These are phyloP conservation scores for Blakeslea trispora DNA, from an alignment of 371 early-diverging fungal species.

Conservation along the genomic window DNA sequence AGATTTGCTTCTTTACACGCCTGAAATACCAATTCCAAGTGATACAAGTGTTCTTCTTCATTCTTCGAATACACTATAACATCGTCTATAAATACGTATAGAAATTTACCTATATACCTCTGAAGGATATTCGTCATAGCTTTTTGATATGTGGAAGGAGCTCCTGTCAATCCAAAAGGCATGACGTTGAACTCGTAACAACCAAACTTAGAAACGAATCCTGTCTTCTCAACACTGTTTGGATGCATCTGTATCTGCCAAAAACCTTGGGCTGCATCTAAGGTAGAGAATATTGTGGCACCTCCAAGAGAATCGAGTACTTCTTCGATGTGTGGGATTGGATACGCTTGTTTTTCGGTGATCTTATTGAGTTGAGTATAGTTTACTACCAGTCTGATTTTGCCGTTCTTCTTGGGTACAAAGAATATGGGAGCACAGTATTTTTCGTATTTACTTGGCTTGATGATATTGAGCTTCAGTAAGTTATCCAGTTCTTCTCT, in stretches of 20 bases:
- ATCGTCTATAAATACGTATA: conserved; percentile 51
- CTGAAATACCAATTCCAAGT: conserved; percentile 35
- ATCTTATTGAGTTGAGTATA: conserved; percentile 37
- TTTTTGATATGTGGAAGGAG: conserved; percentile 47
- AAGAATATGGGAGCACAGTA: conserved; percentile 43
- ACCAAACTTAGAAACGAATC: conserved; percentile 49
- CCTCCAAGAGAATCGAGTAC: conserved; percentile 30
- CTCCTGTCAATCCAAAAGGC: conserved; percentile 54
- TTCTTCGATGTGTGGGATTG: conserved; percentile 46
- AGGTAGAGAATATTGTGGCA: background rate
- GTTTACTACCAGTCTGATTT: conserved; percentile 33
- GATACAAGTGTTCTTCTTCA: conserved; percentile 34
- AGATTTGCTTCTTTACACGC: conserved; percentile 32
- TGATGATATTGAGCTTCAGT: conserved; percentile 16
- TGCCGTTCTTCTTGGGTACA: conserved; percentile 48
- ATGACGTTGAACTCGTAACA: conserved; percentile 50
- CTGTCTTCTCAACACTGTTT: conserved; percentile 45
- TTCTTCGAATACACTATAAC: conserved; percentile 39
- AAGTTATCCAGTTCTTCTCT: conserved; percentile 13
- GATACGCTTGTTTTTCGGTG: conserved; percentile 37
- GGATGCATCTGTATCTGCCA: conserved; percentile 33
- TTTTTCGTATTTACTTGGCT: conserved; percentile 7
- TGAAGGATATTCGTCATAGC: conserved; percentile 33
- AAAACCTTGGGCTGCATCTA: conserved; percentile 35
- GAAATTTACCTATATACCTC: conserved; percentile 23